phyloP scores from a whole-genome alignment of 1,284 basidiomycete genomes.

The Moniliophthora roreri region DNA sequence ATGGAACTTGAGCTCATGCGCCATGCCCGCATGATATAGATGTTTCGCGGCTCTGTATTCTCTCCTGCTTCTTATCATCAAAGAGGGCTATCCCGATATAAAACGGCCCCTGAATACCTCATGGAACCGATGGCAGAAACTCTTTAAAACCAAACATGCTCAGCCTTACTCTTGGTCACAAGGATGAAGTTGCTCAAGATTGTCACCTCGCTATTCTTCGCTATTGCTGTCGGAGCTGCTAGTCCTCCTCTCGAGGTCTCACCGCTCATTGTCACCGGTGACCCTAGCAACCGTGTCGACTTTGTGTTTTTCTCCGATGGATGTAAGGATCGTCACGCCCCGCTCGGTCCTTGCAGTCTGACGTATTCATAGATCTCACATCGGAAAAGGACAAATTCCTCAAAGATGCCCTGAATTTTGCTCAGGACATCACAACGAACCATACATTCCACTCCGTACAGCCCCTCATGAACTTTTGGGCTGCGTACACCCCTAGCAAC shows the following conservation, averaged over 20 bases:
- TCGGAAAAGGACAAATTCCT: constrained; percentile 69
- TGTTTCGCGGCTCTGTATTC: too few relatives aligned
- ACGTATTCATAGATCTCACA: constrained; percentile 27
- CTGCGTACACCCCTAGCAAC: constrained; percentile 72
- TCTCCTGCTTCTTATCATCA: too few relatives aligned
- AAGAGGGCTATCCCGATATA: too few relatives aligned
- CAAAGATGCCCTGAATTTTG: constrained; percentile 64
- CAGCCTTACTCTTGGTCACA: too few relatives aligned
- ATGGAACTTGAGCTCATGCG: too few relatives aligned
- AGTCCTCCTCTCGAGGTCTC: constrained; percentile 52
- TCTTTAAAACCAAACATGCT: too few relatives aligned
- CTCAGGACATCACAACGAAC: constrained; percentile 67
- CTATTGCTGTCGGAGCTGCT: too few relatives aligned
- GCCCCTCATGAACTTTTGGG: constrained; percentile 82
- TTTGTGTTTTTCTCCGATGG: constrained; percentile 84
- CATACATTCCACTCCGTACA: constrained; percentile 78
- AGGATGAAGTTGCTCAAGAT: too few relatives aligned
- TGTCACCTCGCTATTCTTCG: too few relatives aligned
- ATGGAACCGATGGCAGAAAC: too few relatives aligned
- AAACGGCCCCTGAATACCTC: too few relatives aligned
- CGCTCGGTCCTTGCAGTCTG: not conserved
- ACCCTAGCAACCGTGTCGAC: constrained; percentile 65
- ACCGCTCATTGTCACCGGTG: constrained; percentile 63
- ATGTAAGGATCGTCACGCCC: constrained; percentile 48
- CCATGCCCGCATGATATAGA: too few relatives aligned